These are phyloP conservation scores for Chaetoscypha palmicola DNA, from an alignment of 2,329 filamentous ascomycete genomes.

Conservation along the genomic window DNA sequence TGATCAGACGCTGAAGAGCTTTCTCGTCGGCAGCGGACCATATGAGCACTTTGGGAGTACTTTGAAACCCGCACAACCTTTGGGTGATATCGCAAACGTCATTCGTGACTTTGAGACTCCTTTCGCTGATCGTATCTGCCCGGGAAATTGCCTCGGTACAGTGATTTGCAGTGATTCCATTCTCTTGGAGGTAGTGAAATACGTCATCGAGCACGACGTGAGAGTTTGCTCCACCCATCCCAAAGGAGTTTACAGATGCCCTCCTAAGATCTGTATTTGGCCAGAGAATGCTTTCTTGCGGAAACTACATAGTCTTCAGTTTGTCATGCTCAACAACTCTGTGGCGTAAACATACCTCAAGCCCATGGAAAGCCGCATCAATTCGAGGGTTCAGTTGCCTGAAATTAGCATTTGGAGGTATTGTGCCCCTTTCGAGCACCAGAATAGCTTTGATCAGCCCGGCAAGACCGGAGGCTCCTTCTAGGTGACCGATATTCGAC, in stretches of 20 bases:
- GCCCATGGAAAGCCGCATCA: background rate
- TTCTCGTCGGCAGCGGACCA: constrained; percentile 2
- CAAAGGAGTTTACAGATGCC: constrained; percentile 33
- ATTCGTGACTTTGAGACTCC: background rate
- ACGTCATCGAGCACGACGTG: constrained; percentile 23
- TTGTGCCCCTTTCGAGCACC: constrained; percentile 27
- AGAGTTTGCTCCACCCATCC: constrained; percentile 25
- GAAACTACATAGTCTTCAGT: constrained; percentile 18
- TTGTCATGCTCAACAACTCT: background rate
- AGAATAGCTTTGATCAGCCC: constrained; percentile 12
- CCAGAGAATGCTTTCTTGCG: constrained; percentile 8
- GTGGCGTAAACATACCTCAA: constrained; percentile 10
- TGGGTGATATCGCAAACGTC: background rate
- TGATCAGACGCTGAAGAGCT: background rate
- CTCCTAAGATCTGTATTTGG: constrained; percentile 35
- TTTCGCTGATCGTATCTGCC: background rate
- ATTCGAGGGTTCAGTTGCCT: constrained; percentile 29
- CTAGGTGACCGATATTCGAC: constrained; percentile 22
- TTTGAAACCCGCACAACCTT: background rate
- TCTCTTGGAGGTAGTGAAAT: constrained; percentile 18
- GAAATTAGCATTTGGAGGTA: constrained; percentile 36
- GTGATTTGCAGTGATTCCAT: constrained; percentile 1
- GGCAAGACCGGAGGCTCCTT: constrained; percentile 12
- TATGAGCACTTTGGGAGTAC: constrained; percentile 1
- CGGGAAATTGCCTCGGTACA: background rate